Evolutionary conservation across 1,284 basidiomycete species (phyloP).

Genomic region (Boletus nobilissimus): DNA sequence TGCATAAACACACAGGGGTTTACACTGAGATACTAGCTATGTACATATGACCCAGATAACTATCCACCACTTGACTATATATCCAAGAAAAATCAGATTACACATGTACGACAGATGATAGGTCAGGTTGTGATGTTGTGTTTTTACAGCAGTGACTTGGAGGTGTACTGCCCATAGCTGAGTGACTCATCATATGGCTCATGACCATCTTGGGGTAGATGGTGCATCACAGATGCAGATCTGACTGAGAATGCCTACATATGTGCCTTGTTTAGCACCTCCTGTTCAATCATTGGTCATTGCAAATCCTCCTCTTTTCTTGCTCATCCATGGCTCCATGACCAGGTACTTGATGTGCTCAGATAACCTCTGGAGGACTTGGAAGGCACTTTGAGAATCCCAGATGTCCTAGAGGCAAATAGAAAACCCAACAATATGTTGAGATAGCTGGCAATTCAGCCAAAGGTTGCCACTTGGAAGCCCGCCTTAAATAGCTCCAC

Average conservation of each 20-base stretch:
- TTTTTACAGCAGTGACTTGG: too few species aligned
- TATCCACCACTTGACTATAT: not conserved
- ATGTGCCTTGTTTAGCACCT: too few species aligned
- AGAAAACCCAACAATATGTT: not conserved
- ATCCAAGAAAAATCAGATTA: not conserved
- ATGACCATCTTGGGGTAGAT: too few species aligned
- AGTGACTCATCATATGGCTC: too few species aligned
- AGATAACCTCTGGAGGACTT: not conserved
- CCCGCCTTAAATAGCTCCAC: not conserved
- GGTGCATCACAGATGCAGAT: too few species aligned
- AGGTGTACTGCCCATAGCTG: too few species aligned
- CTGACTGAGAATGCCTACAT: too few species aligned
- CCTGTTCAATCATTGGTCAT: too few species aligned
- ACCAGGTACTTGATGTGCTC: not conserved
- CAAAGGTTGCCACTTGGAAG: not conserved
- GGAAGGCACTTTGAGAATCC: constrained; percentile 7
- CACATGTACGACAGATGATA: not conserved
- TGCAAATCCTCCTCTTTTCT: too few species aligned
- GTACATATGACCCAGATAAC: not conserved
- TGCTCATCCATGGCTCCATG: too few species aligned
- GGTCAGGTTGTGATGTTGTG: too few species aligned
- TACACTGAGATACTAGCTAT: too few species aligned
- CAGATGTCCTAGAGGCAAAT: not conserved
- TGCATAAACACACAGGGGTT: not conserved
- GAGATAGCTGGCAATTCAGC: not conserved